Percentiles rank a stretch among this genome's conserved stretches.
These are phyloP conservation scores for Lachnum nothofagi DNA, from an alignment of 2,329 filamentous ascomycete species.

Conservation along the genomic window DNA sequence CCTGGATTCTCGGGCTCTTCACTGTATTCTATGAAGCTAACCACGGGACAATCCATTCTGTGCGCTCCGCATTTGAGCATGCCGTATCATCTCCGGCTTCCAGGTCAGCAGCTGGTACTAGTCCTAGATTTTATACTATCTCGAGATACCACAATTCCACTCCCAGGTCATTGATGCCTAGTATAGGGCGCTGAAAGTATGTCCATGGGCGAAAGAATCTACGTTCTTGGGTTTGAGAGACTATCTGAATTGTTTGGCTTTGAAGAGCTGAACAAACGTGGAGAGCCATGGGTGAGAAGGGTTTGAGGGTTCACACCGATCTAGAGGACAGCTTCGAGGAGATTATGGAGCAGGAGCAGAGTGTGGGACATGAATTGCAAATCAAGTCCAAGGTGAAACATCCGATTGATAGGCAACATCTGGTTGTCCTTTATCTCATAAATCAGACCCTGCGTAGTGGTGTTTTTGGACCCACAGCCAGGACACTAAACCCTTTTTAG, in stretches of 20 bases:
- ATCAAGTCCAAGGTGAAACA: no score
- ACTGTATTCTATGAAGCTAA: conserved; percentile 50
- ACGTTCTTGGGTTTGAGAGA: conserved; percentile 51
- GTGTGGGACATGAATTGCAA: background rate
- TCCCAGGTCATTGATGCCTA: conserved; percentile 45
- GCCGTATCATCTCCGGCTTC: conserved; percentile 38
- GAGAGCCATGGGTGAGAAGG: conserved; percentile 55
- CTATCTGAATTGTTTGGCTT: conserved; percentile 26
- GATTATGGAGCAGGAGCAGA: conserved; percentile 13
- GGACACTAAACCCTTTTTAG: no score
- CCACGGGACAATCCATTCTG: conserved; percentile 46
- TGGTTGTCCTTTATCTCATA: no score
- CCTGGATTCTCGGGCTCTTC: conserved; percentile 49
- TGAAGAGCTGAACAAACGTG: conserved; percentile 49
- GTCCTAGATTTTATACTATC: conserved; percentile 47
- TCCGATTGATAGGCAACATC: no score
- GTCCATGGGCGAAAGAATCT: conserved; percentile 60
- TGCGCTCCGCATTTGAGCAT: conserved; percentile 51
- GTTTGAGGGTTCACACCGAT: conserved; percentile 53
- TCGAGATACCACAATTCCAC: conserved; percentile 35
- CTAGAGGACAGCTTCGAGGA: conserved; percentile 39
- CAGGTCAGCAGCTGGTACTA: conserved; percentile 40
- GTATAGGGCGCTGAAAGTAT: conserved; percentile 48
- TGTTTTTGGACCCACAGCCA: no score
- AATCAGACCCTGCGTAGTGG: no score